phyloP scores from a whole-genome alignment of 73 alveolate species.

The Halteria grandinella region DNA sequence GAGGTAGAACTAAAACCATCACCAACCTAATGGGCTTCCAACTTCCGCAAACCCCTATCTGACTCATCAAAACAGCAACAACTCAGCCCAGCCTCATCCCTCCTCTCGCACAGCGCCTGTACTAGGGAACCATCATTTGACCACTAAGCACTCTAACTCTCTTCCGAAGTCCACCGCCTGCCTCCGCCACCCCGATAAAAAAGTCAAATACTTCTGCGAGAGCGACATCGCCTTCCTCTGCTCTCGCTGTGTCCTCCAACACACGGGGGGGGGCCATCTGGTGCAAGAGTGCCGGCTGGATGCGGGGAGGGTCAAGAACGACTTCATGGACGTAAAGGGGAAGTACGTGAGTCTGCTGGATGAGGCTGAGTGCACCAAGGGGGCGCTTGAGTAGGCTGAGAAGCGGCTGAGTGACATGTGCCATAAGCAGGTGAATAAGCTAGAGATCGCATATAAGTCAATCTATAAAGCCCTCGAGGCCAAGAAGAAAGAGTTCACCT shows the following conservation, averaged over 20 bases:
- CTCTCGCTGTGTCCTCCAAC: constrained; percentile 62
- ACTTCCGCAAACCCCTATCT: not conserved
- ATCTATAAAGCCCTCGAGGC: constrained; percentile 6
- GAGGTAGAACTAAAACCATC: not conserved
- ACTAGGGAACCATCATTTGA: not conserved
- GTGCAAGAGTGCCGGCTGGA: constrained; percentile 41
- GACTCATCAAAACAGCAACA: too few relatives aligned
- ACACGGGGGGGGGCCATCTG: constrained; percentile 74
- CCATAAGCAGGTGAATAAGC: constrained; percentile 33
- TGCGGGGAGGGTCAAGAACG: constrained; percentile 22
- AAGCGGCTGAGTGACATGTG: constrained; percentile 48
- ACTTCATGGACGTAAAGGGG: constrained; percentile 35
- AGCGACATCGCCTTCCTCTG: constrained; percentile 65
- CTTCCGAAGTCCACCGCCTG: constrained; percentile 2
- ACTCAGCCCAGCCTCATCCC: not conserved
- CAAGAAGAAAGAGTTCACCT: constrained; percentile 40
- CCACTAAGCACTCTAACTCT: not conserved
- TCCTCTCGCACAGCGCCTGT: not conserved
- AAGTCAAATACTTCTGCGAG: constrained; percentile 62
- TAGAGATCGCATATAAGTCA: constrained; percentile 44
- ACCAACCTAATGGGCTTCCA: not conserved
- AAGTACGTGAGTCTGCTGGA: not conserved
- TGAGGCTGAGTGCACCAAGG: constrained; percentile 9
- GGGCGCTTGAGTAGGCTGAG: constrained; percentile 28
- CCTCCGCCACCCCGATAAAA: constrained; percentile 62